phyloP scores from a whole-genome alignment of 192 early-diverging fungal species.

The Umbelopsis ramanniana region DNA sequence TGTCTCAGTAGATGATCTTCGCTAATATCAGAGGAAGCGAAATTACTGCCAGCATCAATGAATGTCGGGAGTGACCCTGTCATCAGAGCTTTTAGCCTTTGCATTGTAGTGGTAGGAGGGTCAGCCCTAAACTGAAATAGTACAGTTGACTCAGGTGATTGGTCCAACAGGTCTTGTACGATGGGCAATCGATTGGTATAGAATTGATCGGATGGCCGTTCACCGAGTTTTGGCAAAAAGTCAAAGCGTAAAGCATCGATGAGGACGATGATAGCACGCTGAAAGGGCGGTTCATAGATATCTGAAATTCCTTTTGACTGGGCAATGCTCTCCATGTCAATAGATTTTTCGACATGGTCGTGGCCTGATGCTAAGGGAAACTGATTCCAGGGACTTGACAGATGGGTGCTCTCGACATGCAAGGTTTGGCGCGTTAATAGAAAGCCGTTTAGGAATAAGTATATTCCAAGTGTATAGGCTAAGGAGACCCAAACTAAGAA shows the following conservation, averaged over 20 bases:
- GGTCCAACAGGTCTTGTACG: constrained; percentile 49
- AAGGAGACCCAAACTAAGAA: not conserved
- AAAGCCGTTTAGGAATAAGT: constrained; percentile 74
- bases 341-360: not conserved
- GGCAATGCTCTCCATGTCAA: not conserved
- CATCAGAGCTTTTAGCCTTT: constrained; percentile 79
- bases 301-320: not conserved
- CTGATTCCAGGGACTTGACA: constrained; percentile 27
- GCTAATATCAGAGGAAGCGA: constrained; percentile 70
- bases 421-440: constrained; percentile 70
- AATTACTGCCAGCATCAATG: constrained; percentile 82
- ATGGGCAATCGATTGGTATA: constrained; percentile 58
- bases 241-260: constrained; percentile 81
- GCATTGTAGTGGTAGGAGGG: constrained; percentile 83
- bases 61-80: constrained; percentile 86
- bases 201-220: constrained; percentile 21
- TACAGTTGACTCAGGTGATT: constrained; percentile 58
- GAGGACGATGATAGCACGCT: constrained; percentile 64
- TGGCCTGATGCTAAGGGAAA: constrained; percentile 19
- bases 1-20: constrained; percentile 79
- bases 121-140: constrained; percentile 77
- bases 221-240: constrained; percentile 33
- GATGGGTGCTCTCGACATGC: constrained; percentile 28
- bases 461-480: constrained; percentile 53
- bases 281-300: constrained; percentile 52